phyloP scores from a whole-genome alignment of 1,139 yeast species.

The Pneumocystis jirovecii region DNA sequence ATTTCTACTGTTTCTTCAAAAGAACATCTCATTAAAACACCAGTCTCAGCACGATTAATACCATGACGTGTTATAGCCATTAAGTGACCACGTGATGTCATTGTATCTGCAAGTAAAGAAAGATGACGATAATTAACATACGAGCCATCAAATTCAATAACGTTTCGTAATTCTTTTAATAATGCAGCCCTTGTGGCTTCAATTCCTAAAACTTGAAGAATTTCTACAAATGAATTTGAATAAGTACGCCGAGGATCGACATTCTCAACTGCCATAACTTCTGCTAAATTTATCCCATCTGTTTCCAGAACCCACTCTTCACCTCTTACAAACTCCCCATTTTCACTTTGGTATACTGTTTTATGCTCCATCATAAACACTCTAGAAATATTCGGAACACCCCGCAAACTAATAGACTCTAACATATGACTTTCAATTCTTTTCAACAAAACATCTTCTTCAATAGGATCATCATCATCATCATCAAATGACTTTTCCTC shows the following conservation, averaged over 20 bases:
- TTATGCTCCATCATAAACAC: constrained; percentile 90
- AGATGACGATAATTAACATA: constrained; percentile 96
- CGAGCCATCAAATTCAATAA: constrained; percentile 98
- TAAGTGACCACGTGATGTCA: constrained; percentile 97
- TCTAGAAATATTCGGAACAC: constrained; percentile 87
- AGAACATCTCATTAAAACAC: constrained; percentile 98
- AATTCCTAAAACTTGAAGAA: constrained; percentile 88
- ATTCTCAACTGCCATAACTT: constrained; percentile 89
- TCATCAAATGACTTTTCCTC: constrained; percentile 89
- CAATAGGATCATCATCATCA: constrained; percentile 73
- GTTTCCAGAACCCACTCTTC: constrained; percentile 98
- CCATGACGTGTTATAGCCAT: constrained; percentile 99
- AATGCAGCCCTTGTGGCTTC: constrained; percentile 95
- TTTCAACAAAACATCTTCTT: constrained; percentile 92
- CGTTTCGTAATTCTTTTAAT: constrained; percentile 85
- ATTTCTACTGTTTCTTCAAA: constrained; percentile 98
- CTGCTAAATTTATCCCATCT: constrained; percentile 92
- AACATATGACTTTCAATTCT: constrained; percentile 94
- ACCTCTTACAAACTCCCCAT: constrained; percentile 76
- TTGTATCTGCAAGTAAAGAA: constrained; percentile 92
- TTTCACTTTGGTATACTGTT: constrained; percentile 18
- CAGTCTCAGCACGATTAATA: constrained; percentile 95
- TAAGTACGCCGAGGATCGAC: constrained; percentile 82
- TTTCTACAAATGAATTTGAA: constrained; percentile 92
- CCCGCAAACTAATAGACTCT: constrained; percentile 85